A percentile compares a stretch with the other conserved stretches of the same genome.
These are phyloP conservation scores for Blepharisma stoltei DNA, from an alignment of 73 alveolate species.

Conservation along the genomic window DNA sequence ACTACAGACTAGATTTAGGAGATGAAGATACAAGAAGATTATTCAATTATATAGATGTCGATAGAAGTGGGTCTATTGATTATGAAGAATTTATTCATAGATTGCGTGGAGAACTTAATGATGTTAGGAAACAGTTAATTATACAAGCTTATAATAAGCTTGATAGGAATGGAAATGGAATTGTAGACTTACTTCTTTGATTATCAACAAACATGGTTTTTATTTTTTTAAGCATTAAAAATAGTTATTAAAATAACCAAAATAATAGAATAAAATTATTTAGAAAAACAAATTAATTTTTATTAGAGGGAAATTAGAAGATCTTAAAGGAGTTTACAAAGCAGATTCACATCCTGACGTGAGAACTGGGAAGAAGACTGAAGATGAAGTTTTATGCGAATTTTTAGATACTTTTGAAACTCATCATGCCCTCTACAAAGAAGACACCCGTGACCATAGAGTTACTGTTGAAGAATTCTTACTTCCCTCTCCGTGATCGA, in stretches of 20 bases:
- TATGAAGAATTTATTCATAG: conserved; percentile 35
- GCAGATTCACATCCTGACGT: conserved; percentile 82
- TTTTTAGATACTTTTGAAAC: conserved; percentile 74
- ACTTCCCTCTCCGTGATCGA: too few species aligned
- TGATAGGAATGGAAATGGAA: conserved; percentile 78
- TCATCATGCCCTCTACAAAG: conserved; percentile 62
- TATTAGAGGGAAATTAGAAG: too few species aligned
- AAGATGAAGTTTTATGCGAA: conserved; percentile 71
- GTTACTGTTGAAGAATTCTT: conserved; percentile 59
- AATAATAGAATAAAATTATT: too few species aligned
- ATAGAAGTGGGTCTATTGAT: conserved; percentile 33
- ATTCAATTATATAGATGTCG: conserved; percentile 32
- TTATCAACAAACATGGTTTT: too few species aligned
- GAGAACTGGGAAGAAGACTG: conserved; percentile 63
- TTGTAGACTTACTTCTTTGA: conserved; percentile 63
- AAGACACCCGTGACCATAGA: conserved; percentile 34
- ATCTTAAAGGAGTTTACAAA: conserved; percentile 38
- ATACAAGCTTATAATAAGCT: conserved; percentile 74
- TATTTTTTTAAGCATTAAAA: too few species aligned
- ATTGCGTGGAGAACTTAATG: conserved; percentile 32
- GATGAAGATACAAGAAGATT: conserved; percentile 34
- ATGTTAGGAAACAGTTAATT: conserved; percentile 57
- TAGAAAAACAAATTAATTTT: too few species aligned
- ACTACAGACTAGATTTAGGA: conserved; percentile 24
- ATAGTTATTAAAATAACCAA: too few species aligned